Conservation (phyloP, 2,329 filamentous ascomycete genomes). For the Penicillium sp. region DNA sequence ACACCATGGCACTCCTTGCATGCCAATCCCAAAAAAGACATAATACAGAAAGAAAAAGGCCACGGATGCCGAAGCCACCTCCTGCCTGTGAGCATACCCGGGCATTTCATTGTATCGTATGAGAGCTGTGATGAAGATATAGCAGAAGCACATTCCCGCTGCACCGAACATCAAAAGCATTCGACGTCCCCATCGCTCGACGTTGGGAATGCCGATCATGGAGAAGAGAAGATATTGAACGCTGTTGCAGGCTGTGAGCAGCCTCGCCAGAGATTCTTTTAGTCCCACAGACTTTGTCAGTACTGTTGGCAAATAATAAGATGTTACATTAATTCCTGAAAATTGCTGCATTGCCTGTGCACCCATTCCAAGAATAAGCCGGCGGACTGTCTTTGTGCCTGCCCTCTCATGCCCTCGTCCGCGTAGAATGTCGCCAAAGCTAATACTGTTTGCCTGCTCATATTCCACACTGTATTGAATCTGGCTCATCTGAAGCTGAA, state of each 20-base stretch:
- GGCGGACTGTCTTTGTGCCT: constrained; percentile 43
- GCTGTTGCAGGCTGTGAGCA: constrained; percentile 52
- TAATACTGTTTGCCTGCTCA: constrained; percentile 54
- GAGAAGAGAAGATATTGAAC: constrained; percentile 52
- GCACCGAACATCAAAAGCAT: constrained; percentile 55
- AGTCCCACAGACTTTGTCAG: constrained; percentile 47
- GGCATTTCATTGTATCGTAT: constrained; percentile 31
- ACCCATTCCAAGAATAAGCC: constrained; percentile 52
- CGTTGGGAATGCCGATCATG: constrained; percentile 49
- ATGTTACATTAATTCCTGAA: not conserved
- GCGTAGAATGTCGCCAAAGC: constrained; percentile 55
- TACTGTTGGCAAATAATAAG: constrained; percentile 35
- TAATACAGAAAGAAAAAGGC: constrained; percentile 52
- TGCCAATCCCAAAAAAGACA: constrained; percentile 44
- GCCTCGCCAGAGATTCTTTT: constrained; percentile 40
- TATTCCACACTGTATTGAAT: constrained; percentile 55
- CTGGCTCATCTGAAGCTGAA: constrained; percentile 47
- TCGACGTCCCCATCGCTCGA: constrained; percentile 54
- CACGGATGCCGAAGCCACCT: constrained; percentile 53
- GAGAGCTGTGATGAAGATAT: constrained; percentile 52
- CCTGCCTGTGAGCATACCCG: constrained; percentile 40
- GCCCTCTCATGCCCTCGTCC: constrained; percentile 38
- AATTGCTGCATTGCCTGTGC: constrained; percentile 44
- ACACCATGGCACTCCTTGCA: constrained; percentile 44
- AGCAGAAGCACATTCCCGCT: constrained; percentile 54